Evolutionary conservation across 1,139 yeast species (phyloP).

Genomic region (Pichia sp.): DNA sequence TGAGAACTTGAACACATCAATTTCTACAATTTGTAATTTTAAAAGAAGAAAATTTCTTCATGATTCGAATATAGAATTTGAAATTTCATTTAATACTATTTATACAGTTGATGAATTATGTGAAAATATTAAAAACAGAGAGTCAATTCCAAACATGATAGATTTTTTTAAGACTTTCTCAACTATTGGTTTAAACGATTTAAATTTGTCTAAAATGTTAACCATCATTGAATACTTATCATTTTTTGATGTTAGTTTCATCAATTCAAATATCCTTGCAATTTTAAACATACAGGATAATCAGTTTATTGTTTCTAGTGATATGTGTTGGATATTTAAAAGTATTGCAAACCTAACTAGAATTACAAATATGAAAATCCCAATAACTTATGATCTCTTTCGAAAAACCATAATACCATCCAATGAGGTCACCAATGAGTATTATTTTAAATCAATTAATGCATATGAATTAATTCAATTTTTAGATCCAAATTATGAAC

Average conservation of each 20-base stretch:
- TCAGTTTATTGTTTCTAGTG: not conserved
- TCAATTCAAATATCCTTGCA: not conserved
- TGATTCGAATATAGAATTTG: not conserved
- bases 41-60: conserved; percentile 6
- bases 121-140: not conserved
- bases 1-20: not conserved
- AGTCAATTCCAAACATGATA: not conserved
- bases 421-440: not conserved
- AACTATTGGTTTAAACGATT: not conserved
- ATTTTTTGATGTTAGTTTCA: not conserved
- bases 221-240: not conserved
- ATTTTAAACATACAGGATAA: not conserved
- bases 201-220: not conserved
- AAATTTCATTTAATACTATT: not conserved
- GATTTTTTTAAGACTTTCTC: conserved; percentile 4
- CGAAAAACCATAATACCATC: not conserved
- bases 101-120: not conserved
- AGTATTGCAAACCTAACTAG: not conserved
- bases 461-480: not conserved
- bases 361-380: not conserved
- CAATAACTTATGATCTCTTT: not conserved
- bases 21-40: not conserved
- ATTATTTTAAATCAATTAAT: not conserved
- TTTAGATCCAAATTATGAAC: conserved; percentile 3
- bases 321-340: conserved; percentile 9